Conservation (phyloP, 2,329 filamentous ascomycete genomes). For the Fusarium hostae region DNA sequence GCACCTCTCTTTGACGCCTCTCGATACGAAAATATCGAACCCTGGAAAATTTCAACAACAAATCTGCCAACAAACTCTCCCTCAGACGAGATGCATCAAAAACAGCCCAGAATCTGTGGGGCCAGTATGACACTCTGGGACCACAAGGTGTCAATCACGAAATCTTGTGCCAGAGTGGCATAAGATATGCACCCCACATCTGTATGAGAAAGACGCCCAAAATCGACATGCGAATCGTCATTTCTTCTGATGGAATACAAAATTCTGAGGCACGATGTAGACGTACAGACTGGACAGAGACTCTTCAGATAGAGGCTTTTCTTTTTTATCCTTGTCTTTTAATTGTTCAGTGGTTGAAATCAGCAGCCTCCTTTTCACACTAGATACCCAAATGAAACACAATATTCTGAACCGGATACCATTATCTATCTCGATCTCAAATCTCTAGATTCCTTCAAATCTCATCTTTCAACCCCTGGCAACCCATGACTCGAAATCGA, state of each 20-base stretch:
- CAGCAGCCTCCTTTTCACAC: constrained; percentile 2
- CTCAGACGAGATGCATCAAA: constrained; percentile 18
- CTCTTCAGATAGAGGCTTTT: not conserved
- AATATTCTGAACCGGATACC: not conserved
- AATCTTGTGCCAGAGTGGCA: constrained; percentile 35
- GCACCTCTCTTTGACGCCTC: not conserved
- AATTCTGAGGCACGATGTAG: not conserved
- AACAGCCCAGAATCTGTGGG: constrained; percentile 33
- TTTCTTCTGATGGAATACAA: constrained; percentile 1
- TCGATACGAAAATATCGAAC: not conserved
- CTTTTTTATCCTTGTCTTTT: not conserved
- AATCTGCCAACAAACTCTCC: not conserved
- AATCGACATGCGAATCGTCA: not conserved
- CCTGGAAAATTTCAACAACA: constrained; percentile 1
- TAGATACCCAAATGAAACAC: constrained; percentile 39
- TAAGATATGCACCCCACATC: constrained; percentile 10
- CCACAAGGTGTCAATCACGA: constrained; percentile 32
- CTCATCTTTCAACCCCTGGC: constrained; percentile 13
- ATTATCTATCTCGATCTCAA: not conserved
- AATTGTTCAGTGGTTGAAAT: constrained; percentile 17
- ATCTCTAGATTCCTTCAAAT: constrained; percentile 4
- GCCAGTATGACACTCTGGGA: not conserved
- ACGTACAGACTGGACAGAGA: not conserved
- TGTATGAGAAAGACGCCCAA: not conserved
- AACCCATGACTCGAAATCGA: constrained; percentile 18